Evolutionary conservation across 139 green algal genomes (phyloP).

Genomic region (Closterium sp.): DNA sequence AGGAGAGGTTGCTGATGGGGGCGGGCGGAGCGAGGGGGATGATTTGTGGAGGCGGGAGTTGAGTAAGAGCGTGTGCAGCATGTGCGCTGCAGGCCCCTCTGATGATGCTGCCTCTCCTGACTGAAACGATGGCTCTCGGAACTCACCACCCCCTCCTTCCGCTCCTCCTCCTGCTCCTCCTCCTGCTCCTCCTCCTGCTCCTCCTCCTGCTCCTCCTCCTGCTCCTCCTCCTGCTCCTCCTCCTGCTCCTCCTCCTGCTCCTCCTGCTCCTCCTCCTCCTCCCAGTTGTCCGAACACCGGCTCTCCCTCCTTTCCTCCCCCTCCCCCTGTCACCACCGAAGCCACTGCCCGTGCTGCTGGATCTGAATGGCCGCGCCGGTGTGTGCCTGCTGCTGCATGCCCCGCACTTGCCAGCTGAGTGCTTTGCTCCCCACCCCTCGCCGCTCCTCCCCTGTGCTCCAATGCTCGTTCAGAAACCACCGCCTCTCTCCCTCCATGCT

Average conservation of each 20-base stretch:
- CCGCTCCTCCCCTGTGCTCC: background rate
- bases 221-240: background rate
- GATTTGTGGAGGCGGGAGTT: background rate
- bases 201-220: background rate
- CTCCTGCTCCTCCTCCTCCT: background rate
- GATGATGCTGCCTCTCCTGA: background rate
- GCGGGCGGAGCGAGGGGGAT: background rate
- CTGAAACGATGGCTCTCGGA: background rate
- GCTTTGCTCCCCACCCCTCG: background rate
- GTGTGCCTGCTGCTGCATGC: background rate
- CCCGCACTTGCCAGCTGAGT: background rate
- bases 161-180: background rate
- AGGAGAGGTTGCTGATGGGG: background rate
- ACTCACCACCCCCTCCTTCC: background rate
- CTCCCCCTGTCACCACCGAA: background rate
- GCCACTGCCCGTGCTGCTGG: background rate
- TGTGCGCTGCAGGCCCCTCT: background rate
- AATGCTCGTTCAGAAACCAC: background rate
- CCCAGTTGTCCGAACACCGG: too few species aligned
- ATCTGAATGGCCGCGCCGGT: background rate
- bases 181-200: background rate
- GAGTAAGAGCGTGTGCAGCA: background rate
- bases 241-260: background rate
- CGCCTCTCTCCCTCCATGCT: too few species aligned
- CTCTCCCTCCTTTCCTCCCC: background rate